Percentiles rank a stretch among this genome's conserved stretches.
Evolutionary conservation across 495 filamentous ascomycete genomes (phyloP).

Genomic region (Penicillium steckii): DNA sequence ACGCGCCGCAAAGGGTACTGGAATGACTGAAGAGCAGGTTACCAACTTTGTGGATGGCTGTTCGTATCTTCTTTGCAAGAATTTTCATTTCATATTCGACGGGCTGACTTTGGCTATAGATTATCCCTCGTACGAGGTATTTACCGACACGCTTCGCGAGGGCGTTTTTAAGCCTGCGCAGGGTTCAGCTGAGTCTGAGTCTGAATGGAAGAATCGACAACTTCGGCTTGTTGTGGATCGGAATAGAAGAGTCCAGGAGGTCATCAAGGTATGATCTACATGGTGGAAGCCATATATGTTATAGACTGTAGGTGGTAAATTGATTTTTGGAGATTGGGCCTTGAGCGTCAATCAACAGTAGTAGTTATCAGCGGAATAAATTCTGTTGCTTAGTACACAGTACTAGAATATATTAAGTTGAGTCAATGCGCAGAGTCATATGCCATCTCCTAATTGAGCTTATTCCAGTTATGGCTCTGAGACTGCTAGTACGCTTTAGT

Average conservation of each 20-base stretch:
- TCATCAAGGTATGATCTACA: constrained; percentile 49
- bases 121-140: constrained; percentile 71
- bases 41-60: constrained; percentile 66
- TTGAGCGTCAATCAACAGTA: too few relatives aligned
- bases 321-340: not conserved
- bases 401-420: too few relatives aligned
- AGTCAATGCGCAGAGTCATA: too few relatives aligned
- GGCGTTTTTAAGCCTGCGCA: constrained; percentile 55
- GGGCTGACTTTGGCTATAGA: constrained; percentile 34
- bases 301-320: not conserved
- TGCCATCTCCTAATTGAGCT: too few relatives aligned
- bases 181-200: constrained; percentile 11
- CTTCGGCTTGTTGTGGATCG: constrained; percentile 69
- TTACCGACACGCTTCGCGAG: constrained; percentile 61
- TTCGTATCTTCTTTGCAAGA: constrained; percentile 30
- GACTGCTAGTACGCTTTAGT: too few relatives aligned
- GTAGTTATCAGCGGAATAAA: too few relatives aligned
- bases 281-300: not conserved
- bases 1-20: constrained; percentile 59
- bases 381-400: too few relatives aligned
- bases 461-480: too few relatives aligned
- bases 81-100: not conserved
- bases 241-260: constrained; percentile 61
- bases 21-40: constrained; percentile 76
- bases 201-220: constrained; percentile 54